These are phyloP conservation scores for Rutstroemia sydowiana DNA, from an alignment of 2,329 filamentous ascomycete genomes.

Conservation along the genomic window DNA sequence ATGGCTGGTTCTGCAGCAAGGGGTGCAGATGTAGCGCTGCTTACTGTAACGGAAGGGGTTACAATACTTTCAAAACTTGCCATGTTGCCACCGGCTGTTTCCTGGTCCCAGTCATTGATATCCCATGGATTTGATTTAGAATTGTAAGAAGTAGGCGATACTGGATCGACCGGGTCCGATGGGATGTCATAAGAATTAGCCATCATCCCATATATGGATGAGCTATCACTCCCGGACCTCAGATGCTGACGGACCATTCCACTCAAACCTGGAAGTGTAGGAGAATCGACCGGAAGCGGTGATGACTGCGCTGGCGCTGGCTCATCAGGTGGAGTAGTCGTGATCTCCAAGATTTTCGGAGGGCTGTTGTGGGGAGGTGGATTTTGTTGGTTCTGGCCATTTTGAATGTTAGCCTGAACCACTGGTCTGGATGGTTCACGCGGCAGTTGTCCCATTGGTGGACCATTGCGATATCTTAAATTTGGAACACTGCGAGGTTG, in stretches of 20 bases:
- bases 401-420: conserved; percentile 8
- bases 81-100: conserved; percentile 14
- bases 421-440: conserved; percentile 27
- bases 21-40: conserved; percentile 13
- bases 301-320: neutral
- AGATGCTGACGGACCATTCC: conserved; percentile 81
- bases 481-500: conserved; percentile 19
- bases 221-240: conserved; percentile 71
- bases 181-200: conserved; percentile 36
- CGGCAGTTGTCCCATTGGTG: conserved; percentile 21
- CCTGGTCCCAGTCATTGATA: conserved; percentile 26
- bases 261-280: conserved; percentile 69
- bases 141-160: conserved; percentile 28
- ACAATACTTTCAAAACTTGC: conserved; percentile 12
- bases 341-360: neutral
- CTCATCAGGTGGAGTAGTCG: conserved; percentile 5
- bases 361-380: neutral
- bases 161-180: conserved; percentile 28
- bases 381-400: neutral
- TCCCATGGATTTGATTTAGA: conserved; percentile 41
- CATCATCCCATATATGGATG: conserved; percentile 62
- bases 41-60: conserved; percentile 8
- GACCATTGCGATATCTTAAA: conserved; percentile 21
- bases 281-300: conserved; percentile 51
- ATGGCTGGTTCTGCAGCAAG: conserved; percentile 14